Percentiles rank a stretch among this genome's conserved stretches.
Conservation (phyloP, 192 early-diverging fungal species). For the Umbelopsis isabellina region DNA sequence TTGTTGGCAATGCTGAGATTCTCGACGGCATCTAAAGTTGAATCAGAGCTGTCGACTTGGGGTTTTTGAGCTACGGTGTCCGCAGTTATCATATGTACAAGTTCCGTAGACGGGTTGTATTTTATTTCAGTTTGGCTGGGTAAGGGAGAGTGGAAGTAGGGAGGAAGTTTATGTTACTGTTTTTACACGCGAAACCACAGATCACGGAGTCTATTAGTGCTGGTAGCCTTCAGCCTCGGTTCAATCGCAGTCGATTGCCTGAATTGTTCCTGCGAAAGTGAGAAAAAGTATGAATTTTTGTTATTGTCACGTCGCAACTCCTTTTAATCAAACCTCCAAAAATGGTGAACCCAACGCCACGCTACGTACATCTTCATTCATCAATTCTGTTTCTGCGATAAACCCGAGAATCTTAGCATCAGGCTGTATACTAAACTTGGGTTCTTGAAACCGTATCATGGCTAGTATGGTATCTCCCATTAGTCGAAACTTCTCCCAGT, state of each 20-base stretch:
- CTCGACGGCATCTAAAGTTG: not conserved
- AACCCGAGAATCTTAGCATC: slow-evolving; percentile 27
- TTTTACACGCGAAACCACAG: slow-evolving; percentile 29
- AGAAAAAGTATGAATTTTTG: slow-evolving; percentile 20
- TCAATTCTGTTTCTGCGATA: slow-evolving; percentile 28
- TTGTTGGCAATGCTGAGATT: not conserved
- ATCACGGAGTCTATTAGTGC: slow-evolving; percentile 24
- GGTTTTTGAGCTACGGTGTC: not conserved
- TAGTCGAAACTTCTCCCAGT: slow-evolving; percentile 72
- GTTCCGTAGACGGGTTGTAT: slow-evolving; percentile 10
- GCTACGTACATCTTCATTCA: slow-evolving; percentile 34
- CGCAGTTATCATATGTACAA: slow-evolving; percentile 21
- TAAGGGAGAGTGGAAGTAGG: not conserved
- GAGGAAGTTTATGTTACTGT: not conserved
- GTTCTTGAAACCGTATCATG: slow-evolving; percentile 30
- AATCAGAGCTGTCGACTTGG: not conserved
- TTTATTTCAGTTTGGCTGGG: slow-evolving; percentile 1
- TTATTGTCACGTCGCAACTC: not conserved
- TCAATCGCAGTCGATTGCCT: slow-evolving; percentile 42
- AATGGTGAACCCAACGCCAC: not conserved
- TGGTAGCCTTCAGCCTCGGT: slow-evolving; percentile 31
- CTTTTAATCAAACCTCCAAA: not conserved
- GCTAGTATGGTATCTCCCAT: slow-evolving; percentile 47
- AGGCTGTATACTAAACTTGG: slow-evolving; percentile 25
- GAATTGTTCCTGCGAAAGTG: slow-evolving; percentile 39